A percentile compares a stretch with the other conserved stretches of the same genome.
Conservation (phyloP, 2,329 filamentous ascomycete genomes). For the Venturia asperata region DNA sequence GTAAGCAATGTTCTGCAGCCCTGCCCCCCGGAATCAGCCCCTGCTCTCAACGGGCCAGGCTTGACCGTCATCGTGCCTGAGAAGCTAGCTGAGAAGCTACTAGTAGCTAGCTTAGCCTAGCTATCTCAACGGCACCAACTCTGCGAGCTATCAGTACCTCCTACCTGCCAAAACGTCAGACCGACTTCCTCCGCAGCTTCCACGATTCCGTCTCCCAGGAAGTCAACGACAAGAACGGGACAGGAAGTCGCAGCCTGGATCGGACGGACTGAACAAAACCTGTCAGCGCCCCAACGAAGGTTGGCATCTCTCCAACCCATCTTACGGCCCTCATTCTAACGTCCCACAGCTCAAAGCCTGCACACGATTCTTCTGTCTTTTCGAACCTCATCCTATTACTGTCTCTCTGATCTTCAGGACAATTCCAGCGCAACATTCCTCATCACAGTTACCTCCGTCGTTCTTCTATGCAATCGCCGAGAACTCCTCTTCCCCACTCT, state of each 20-base stretch:
- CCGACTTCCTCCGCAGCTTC: not conserved
- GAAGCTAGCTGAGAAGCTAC: too few species aligned
- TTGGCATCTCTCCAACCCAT: not conserved
- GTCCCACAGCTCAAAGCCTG: not conserved
- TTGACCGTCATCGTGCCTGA: too few species aligned
- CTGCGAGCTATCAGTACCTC: too few species aligned
- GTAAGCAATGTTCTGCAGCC: not conserved
- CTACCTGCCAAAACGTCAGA: too few species aligned
- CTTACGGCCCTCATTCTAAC: not conserved
- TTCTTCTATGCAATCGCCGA: slow-evolving; percentile 4
- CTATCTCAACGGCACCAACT: not conserved
- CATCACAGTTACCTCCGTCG: not conserved
- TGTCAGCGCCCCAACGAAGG: not conserved
- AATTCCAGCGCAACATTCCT: not conserved
- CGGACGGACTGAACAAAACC: not conserved
- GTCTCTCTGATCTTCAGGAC: not conserved
- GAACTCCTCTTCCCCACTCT: slow-evolving; percentile 8
- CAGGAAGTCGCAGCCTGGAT: not conserved
- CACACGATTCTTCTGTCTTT: not conserved
- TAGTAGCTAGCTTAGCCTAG: too few species aligned
- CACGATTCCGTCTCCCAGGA: not conserved
- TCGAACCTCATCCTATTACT: not conserved
- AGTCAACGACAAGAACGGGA: not conserved
- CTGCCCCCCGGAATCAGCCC: too few species aligned
- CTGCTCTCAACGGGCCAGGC: too few species aligned